Evolutionary conservation across 805 yeast genomes (phyloP).

Genomic region (Ogataea pignaliae): DNA sequence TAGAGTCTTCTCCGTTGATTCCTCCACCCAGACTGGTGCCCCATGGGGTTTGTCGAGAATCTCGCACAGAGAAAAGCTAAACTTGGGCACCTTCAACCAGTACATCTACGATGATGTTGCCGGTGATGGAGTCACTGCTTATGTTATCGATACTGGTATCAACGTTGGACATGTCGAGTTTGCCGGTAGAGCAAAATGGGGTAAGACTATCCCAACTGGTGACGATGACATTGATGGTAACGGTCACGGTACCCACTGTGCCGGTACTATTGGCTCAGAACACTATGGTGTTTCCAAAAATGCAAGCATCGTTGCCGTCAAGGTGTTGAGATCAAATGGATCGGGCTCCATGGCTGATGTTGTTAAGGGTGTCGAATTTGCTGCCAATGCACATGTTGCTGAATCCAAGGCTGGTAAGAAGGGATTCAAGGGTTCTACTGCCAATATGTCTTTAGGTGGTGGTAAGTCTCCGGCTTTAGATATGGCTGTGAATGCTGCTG

Average conservation of each 20-base stretch:
- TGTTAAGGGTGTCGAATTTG: slow-evolving; percentile 79
- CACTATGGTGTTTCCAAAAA: slow-evolving; percentile 81
- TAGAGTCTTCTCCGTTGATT: slow-evolving; percentile 57
- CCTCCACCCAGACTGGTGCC: slow-evolving; percentile 72
- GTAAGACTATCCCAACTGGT: slow-evolving; percentile 70
- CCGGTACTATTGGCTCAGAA: slow-evolving; percentile 87
- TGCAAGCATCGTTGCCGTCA: slow-evolving; percentile 75
- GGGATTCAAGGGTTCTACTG: slow-evolving; percentile 80
- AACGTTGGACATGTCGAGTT: slow-evolving; percentile 72
- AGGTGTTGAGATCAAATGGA: slow-evolving; percentile 78
- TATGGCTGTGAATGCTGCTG: slow-evolving; percentile 85
- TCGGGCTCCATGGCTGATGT: slow-evolving; percentile 83
- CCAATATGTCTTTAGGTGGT: slow-evolving; percentile 94
- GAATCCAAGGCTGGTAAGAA: slow-evolving; percentile 45
- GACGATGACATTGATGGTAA: slow-evolving; percentile 75
- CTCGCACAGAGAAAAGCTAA: slow-evolving; percentile 71
- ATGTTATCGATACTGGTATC: slow-evolving; percentile 88
- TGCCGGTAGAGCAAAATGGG: slow-evolving; percentile 82
- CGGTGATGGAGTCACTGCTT: slow-evolving; percentile 82
- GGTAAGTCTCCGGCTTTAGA: slow-evolving; percentile 86
- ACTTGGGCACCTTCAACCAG: slow-evolving; percentile 65
- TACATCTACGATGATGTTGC: slow-evolving; percentile 69
- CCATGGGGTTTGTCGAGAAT: slow-evolving; percentile 95
- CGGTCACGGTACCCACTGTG: slow-evolving; percentile 96
- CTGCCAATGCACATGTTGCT: slow-evolving; percentile 64